Evolutionary conservation across 257 asterid species (phyloP).

Genomic region (Solanum infundibuliforme): DNA sequence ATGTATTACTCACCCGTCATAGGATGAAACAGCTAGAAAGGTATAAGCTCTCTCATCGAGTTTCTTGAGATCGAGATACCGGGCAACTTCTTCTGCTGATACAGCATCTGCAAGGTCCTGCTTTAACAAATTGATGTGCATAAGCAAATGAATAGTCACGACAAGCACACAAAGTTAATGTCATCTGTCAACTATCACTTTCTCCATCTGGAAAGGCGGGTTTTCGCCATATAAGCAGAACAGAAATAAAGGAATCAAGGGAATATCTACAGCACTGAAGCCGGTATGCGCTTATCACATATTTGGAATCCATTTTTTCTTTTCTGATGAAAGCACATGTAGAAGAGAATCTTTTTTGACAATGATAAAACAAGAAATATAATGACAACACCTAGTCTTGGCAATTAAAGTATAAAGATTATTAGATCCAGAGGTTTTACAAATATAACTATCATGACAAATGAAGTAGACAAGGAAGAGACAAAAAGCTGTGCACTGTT

Average conservation of each 20-base stretch:
- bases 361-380: background rate
- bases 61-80: constrained; percentile 63
- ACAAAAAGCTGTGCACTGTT: background rate
- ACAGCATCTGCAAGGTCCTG: constrained; percentile 75
- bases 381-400: background rate
- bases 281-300: background rate
- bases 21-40: constrained; percentile 58
- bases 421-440: background rate
- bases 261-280: background rate
- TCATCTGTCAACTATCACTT: background rate
- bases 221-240: background rate
- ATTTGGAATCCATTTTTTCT: background rate
- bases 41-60: constrained; percentile 58
- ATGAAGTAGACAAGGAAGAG: background rate
- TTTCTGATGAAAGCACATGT: background rate
- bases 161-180: background rate
- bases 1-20: constrained; percentile 46
- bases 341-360: background rate
- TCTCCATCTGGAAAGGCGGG: background rate
- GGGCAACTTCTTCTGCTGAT: constrained; percentile 62
- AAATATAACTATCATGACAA: background rate
- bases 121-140: background rate
- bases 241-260: background rate
- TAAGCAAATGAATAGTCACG: background rate
- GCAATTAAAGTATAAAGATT: background rate